phyloP scores from a whole-genome alignment of 2,329 filamentous ascomycete species.

The Trichoderma atrobrunneum region DNA sequence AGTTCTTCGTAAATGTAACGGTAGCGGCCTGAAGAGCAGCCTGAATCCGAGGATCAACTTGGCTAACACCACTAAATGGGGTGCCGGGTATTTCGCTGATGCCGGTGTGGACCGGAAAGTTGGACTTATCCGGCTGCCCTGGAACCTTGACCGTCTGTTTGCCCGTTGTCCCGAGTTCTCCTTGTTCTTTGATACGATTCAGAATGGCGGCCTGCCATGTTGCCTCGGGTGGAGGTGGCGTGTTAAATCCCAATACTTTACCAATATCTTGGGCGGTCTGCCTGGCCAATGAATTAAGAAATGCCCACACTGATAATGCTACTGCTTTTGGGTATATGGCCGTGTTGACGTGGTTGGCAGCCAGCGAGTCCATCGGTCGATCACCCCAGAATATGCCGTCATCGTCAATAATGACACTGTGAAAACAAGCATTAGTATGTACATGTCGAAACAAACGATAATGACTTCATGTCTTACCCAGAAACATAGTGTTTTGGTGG shows the following conservation, averaged over 20 bases:
- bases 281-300: constrained; percentile 46
- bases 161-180: constrained; percentile 24
- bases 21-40: constrained; percentile 34
- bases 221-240: constrained; percentile 27
- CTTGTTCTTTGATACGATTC: constrained; percentile 29
- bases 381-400: constrained; percentile 48
- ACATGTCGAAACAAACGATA: too few relatives aligned
- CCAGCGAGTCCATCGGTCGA: constrained; percentile 47
- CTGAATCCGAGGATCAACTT: constrained; percentile 36
- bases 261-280: constrained; percentile 45
- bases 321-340: constrained; percentile 54
- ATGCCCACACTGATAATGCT: constrained; percentile 50
- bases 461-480: constrained; percentile 46
- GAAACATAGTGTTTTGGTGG: constrained; percentile 58
- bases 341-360: constrained; percentile 45
- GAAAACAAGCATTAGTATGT: constrained; percentile 24
- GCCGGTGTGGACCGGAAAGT: constrained; percentile 27
- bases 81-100: constrained; percentile 28
- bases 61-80: constrained; percentile 30
- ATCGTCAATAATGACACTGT: constrained; percentile 49
- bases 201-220: constrained; percentile 34
- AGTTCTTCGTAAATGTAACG: constrained; percentile 43
- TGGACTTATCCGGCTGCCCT: constrained; percentile 27
- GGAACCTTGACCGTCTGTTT: constrained; percentile 27
- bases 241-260: constrained; percentile 44